A percentile compares a stretch with the other conserved stretches of the same genome.
These are phyloP conservation scores for Spencermartinsiella ligniputridi DNA, from an alignment of 1,139 yeast species.

Conservation along the genomic window DNA sequence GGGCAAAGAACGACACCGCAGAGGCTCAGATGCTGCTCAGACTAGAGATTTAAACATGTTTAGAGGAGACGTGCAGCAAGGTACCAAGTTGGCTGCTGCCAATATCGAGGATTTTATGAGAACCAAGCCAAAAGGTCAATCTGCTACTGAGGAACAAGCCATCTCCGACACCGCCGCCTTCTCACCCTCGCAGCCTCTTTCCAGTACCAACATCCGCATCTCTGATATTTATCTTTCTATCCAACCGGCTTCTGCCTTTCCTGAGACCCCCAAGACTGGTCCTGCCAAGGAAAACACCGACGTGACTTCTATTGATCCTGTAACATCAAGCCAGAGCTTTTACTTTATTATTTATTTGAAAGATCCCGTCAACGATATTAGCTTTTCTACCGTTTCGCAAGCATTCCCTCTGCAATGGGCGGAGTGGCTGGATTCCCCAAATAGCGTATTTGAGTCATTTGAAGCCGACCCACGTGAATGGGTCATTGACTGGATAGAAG, in stretches of 20 bases:
- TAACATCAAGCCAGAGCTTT: constrained; percentile 36
- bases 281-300: constrained; percentile 10
- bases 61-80: constrained; percentile 73
- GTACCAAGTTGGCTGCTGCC: constrained; percentile 85
- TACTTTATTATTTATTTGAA: constrained; percentile 68
- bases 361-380: constrained; percentile 74
- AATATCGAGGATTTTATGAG: constrained; percentile 65
- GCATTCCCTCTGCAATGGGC: constrained; percentile 90
- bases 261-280: constrained; percentile 10
- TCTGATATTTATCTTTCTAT: constrained; percentile 77
- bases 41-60: constrained; percentile 61
- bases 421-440: constrained; percentile 59
- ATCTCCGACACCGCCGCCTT: not conserved
- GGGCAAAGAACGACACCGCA: constrained; percentile 37
- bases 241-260: constrained; percentile 48
- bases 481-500: constrained; percentile 91
- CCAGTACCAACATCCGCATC: constrained; percentile 34
- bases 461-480: constrained; percentile 89
- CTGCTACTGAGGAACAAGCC: not conserved
- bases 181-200: not conserved
- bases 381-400: constrained; percentile 74
- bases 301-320: constrained; percentile 16
- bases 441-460: constrained; percentile 30
- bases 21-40: constrained; percentile 35
- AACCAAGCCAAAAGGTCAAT: not conserved